phyloP scores from a whole-genome alignment of 306 rosid species.

The Malus fusca region DNA sequence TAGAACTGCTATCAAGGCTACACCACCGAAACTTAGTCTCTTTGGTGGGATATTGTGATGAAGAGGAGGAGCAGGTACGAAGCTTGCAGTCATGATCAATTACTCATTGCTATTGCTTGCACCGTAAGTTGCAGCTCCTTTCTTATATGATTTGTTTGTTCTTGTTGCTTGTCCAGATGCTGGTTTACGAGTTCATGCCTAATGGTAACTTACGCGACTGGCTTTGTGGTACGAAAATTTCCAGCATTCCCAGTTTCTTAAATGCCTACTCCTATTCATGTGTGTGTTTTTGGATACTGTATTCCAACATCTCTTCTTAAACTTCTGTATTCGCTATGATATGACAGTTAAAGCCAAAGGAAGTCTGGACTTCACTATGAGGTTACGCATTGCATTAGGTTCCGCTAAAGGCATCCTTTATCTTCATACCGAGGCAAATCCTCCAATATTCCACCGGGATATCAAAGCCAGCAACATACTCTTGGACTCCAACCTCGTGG shows the following conservation, averaged over 20 bases:
- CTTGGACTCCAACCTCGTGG: constrained; percentile 50
- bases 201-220: constrained; percentile 81
- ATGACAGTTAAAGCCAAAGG: constrained; percentile 41
- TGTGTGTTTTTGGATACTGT: background rate
- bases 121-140: background rate
- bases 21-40: constrained; percentile 90
- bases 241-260: background rate
- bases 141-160: background rate
- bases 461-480: constrained; percentile 89
- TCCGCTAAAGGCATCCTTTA: constrained; percentile 81
- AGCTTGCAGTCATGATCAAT: background rate
- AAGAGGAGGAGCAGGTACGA: constrained; percentile 68
- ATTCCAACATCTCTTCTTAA: background rate
- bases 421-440: constrained; percentile 88
- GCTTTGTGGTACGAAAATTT: constrained; percentile 55
- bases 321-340: constrained; percentile 8
- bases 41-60: constrained; percentile 71
- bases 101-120: background rate
- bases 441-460: constrained; percentile 92
- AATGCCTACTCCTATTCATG: background rate
- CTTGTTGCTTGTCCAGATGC: constrained; percentile 54
- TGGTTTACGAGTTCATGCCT: constrained; percentile 86
- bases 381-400: constrained; percentile 67
- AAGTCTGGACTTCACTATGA: constrained; percentile 42
- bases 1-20: constrained; percentile 74